These are phyloP conservation scores for Colletotrichum nymphaeae DNA, from an alignment of 2,329 filamentous ascomycete genomes.

Conservation along the genomic window DNA sequence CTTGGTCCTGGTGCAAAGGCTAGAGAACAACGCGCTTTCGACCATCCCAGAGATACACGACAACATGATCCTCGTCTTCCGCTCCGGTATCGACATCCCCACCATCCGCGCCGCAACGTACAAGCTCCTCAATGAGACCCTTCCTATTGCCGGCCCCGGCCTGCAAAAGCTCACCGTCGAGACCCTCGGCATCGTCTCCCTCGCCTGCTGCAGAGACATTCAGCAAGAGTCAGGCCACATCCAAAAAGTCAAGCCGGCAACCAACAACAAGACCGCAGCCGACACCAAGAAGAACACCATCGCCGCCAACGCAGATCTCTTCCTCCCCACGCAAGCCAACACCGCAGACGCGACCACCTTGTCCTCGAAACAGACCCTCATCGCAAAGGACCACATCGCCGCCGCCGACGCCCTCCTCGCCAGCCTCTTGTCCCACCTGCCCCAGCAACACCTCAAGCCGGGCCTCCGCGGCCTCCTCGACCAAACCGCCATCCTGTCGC, in stretches of 20 bases:
- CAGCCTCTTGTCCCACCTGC: constrained; percentile 70
- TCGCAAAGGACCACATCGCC: constrained; percentile 56
- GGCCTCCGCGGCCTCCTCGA: constrained; percentile 81
- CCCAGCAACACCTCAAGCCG: constrained; percentile 75
- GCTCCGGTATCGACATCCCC: constrained; percentile 62
- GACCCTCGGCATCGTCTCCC: constrained; percentile 71
- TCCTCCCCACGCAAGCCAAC: constrained; percentile 62
- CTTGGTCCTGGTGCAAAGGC: constrained; percentile 64
- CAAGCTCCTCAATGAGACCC: constrained; percentile 63
- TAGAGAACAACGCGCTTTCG: constrained; percentile 68
- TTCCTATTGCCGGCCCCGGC: constrained; percentile 72
- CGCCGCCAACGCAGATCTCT: constrained; percentile 77
- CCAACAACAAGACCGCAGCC: constrained; percentile 37
- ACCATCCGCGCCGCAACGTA: constrained; percentile 73
- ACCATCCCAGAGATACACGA: constrained; percentile 75
- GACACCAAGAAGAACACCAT: constrained; percentile 53
- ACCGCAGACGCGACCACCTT: constrained; percentile 45
- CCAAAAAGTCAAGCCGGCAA: constrained; percentile 50
- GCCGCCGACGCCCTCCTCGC: constrained; percentile 74
- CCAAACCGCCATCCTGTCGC: constrained; percentile 79
- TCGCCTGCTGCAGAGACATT: constrained; percentile 80
- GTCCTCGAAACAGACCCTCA: constrained; percentile 50
- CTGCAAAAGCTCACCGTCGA: constrained; percentile 74
- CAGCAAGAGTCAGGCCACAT: constrained; percentile 65
- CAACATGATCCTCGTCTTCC: constrained; percentile 78